Conservation (phyloP, 2,329 filamentous ascomycete species). For the Ceratocystis huliohia region DNA sequence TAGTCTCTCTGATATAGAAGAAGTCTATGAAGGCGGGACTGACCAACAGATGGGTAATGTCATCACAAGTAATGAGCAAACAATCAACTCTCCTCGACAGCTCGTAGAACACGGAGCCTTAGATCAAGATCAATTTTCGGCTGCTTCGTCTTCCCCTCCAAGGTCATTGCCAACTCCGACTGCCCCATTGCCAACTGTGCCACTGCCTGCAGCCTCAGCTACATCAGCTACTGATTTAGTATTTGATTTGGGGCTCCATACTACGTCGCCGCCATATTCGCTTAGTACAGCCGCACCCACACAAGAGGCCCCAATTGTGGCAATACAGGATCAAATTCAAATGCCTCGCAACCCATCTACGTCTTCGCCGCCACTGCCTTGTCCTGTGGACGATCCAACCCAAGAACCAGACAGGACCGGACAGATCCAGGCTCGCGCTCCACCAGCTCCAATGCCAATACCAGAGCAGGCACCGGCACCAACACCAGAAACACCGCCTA, state of each 20-base stretch:
- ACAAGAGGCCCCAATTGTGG: neutral
- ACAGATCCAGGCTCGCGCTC: neutral
- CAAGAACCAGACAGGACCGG: neutral
- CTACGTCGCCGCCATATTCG: conserved; percentile 5
- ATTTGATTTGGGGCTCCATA: neutral
- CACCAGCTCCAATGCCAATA: neutral
- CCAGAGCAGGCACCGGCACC: neutral
- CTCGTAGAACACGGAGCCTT: neutral
- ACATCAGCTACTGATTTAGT: neutral
- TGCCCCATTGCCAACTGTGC: neutral
- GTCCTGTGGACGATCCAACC: neutral
- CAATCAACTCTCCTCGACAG: neutral
- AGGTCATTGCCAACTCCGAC: neutral
- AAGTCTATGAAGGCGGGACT: neutral
- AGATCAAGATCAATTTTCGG: neutral
- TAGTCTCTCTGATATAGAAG: neutral
- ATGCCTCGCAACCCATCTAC: neutral
- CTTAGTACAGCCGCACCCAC: no score
- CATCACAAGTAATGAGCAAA: neutral
- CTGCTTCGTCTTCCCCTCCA: neutral
- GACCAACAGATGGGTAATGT: neutral
- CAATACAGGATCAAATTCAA: neutral
- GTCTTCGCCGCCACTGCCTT: neutral
- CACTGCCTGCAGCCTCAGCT: neutral
- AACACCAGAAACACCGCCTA: neutral